A percentile compares a stretch with the other conserved stretches of the same genome.
Conservation (phyloP, 1,284 basidiomycete genomes). For the Stygiomarasmius scandens region DNA sequence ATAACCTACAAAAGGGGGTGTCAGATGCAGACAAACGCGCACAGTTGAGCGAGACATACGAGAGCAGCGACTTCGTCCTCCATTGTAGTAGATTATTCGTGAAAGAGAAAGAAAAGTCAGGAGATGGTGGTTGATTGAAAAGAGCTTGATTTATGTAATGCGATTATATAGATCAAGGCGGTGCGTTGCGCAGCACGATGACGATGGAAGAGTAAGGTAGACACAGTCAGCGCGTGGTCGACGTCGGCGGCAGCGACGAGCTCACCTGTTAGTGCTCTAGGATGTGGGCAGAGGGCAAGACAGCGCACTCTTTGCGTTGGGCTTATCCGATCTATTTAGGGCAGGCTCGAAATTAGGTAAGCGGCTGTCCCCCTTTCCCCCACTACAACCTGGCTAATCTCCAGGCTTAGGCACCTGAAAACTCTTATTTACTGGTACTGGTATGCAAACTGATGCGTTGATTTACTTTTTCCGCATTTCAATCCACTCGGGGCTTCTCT, state of each 20-base stretch:
- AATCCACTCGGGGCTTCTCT: too few species aligned
- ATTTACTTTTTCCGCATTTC: too few species aligned
- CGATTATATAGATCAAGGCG: conserved; percentile 7
- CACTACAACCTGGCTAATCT: too few species aligned
- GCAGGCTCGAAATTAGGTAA: conserved; percentile 6
- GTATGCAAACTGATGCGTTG: too few species aligned
- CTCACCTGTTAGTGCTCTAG: conserved; percentile 4
- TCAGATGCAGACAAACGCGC: conserved; percentile 2
- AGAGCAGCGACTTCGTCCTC: conserved; percentile 51
- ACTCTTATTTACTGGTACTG: too few species aligned
- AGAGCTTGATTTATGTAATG: conserved; percentile 9
- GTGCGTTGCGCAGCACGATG: conserved; percentile 11
- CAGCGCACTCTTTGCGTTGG: background rate
- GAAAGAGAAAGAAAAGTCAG: conserved; percentile 6
- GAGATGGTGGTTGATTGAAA: conserved; percentile 4
- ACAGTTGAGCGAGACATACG: conserved; percentile 26
- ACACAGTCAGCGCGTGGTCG: background rate
- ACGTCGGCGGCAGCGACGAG: conserved; percentile 5
- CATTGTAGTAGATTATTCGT: conserved; percentile 28
- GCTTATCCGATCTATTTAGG: conserved; percentile 13
- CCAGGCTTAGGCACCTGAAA: too few species aligned
- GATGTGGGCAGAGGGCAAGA: conserved; percentile 11
- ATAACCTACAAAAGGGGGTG: conserved; percentile 43
- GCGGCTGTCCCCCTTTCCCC: too few species aligned
- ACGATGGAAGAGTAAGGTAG: background rate